A percentile compares a stretch with the other conserved stretches of the same genome.
phyloP scores from a whole-genome alignment of 768 basidiomycete genomes.

The Boletellus ananas region DNA sequence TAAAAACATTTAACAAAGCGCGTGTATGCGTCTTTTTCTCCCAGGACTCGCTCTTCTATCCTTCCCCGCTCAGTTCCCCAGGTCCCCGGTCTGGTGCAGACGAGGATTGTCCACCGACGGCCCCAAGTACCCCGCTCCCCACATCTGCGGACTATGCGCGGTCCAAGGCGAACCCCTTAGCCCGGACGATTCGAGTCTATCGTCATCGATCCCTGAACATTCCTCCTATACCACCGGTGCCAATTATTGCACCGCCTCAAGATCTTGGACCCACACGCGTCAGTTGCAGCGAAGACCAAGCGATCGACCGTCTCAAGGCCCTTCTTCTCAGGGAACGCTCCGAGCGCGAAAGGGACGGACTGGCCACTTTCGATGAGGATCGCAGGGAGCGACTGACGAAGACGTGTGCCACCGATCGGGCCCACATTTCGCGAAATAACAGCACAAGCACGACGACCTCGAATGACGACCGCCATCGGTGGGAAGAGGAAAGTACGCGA shows the following conservation, averaged over 20 bases:
- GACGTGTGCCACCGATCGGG: neutral
- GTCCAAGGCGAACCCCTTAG: slow-evolving; percentile 23
- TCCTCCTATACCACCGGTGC: slow-evolving; percentile 31
- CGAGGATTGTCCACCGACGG: slow-evolving; percentile 17
- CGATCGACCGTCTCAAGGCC: slow-evolving; percentile 40
- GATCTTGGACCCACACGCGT: slow-evolving; percentile 24
- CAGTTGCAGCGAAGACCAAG: slow-evolving; percentile 36
- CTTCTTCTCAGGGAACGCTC: slow-evolving; percentile 42
- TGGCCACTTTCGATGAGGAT: slow-evolving; percentile 4
- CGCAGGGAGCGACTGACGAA: slow-evolving; percentile 3
- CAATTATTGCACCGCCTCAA: slow-evolving; percentile 54
- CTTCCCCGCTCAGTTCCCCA: slow-evolving; percentile 6
- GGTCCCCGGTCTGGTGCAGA: neutral
- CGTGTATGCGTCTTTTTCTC: slow-evolving; percentile 7
- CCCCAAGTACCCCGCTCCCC: slow-evolving; percentile 26
- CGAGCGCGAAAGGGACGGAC: slow-evolving; percentile 36
- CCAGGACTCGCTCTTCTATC: slow-evolving; percentile 7
- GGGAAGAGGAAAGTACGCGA: slow-evolving; percentile 17
- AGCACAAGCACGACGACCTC: slow-evolving; percentile 11
- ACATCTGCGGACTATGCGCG: slow-evolving; percentile 17
- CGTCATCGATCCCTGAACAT: neutral
- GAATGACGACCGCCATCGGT: slow-evolving; percentile 7
- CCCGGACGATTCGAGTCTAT: slow-evolving; percentile 17
- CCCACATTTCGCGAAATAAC: slow-evolving; percentile 1
- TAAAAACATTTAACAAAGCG: neutral